Evolutionary conservation across 1,284 basidiomycete genomes (phyloP), one percentile per base, ranked within the genome.

Genomic region (Vanrija humicola): DNA sequence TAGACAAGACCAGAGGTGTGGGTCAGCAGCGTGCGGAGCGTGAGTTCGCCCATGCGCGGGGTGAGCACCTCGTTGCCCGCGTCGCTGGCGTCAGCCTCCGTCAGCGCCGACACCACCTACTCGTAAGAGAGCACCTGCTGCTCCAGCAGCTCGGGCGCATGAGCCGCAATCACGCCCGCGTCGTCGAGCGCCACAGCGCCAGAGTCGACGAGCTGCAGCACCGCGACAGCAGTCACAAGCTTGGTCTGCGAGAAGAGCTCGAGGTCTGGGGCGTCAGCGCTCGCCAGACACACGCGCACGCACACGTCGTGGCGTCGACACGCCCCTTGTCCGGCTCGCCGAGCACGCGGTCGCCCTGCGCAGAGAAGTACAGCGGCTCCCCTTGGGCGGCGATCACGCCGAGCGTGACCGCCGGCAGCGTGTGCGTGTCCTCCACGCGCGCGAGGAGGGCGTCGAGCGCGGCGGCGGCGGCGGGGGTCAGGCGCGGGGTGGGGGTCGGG

Each of bases 221-320:
- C 58, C 1, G 70, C 67, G 19, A 73, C 66, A 45, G 59, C 58
- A 3, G 67, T 69, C 19, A 73, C 61, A 3, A 73, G 58, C 56
- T 73, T 74, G 38, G 67, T 66, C 59, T 64, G 64, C 7, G 69
- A 72, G 51, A 57, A 66, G 14, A 71, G 54, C 66, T 66, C 66
- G 38, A 61, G 50, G 8, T 23, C 52, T 59, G 34, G 34, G 61
- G 12, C 5, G 50, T 45, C 28, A 45, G 50, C 38, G n/a, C n/a
- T 53, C 29, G 10, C 8, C 29, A 12, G 6, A 8, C 6, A 3
- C 29, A 12, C 3, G 29, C 29, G 8, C 29, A 54, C 67, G 55
- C 12, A 34, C 34, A 38, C 9, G 55, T 57, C 28, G 54, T 28
- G 16, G 34, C 47, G 47, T 43, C 34, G 6, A 62, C 55, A 14